Evolutionary conservation across 139 green algal species (phyloP).

Genomic region (Astrephomene gubernaculifera): DNA sequence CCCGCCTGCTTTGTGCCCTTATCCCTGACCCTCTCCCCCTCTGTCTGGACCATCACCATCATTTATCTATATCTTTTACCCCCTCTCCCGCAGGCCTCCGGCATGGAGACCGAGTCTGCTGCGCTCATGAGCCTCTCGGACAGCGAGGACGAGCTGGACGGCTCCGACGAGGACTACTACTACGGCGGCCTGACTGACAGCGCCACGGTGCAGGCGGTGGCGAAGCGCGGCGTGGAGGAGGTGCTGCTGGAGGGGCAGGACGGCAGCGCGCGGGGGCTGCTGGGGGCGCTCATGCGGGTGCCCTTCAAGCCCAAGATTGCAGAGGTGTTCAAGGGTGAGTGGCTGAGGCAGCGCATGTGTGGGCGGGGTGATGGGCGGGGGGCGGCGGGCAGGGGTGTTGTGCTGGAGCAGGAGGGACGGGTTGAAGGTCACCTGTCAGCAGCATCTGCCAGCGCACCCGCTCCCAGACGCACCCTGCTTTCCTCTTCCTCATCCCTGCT

Average conservation of each 20-base stretch:
- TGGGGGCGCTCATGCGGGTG: neutral
- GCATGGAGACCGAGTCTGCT: conserved; percentile 24
- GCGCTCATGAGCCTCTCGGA: neutral
- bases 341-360: neutral
- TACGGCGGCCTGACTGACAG: neutral
- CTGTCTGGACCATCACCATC: too few relatives aligned
- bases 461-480: neutral
- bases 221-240: conserved; percentile 15
- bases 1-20: too few relatives aligned
- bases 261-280: neutral
- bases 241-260: conserved; percentile 5
- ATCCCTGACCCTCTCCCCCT: too few relatives aligned
- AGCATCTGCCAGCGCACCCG: too few relatives aligned
- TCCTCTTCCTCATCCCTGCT: neutral
- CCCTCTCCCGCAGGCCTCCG: neutral
- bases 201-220: neutral
- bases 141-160: neutral
- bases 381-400: too few relatives aligned
- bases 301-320: conserved; percentile 52
- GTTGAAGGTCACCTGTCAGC: too few relatives aligned
- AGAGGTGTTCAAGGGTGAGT: conserved; percentile 36
- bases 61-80: too few relatives aligned
- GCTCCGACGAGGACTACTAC: neutral
- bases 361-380: too few relatives aligned
- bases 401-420: too few relatives aligned